phyloP scores from a whole-genome alignment of 768 basidiomycete genomes.

The Mycena pura region DNA sequence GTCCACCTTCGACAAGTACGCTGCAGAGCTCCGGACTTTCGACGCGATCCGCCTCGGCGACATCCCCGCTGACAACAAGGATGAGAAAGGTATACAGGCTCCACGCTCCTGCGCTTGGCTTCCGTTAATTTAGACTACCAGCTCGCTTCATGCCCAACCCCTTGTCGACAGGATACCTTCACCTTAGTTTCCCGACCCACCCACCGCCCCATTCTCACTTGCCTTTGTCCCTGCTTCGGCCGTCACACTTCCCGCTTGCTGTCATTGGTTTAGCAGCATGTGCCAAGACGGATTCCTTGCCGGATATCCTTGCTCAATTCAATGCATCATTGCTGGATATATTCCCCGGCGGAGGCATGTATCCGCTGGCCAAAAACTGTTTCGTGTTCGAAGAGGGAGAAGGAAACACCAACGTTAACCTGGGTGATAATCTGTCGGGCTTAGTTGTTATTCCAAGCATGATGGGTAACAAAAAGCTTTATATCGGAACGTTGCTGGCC shows the following conservation, averaged over 20 bases:
- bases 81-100: constrained; percentile 67
- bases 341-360: constrained; percentile 70
- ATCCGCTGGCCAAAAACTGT: constrained; percentile 81
- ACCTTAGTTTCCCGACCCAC: constrained; percentile 79
- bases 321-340: constrained; percentile 66
- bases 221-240: constrained; percentile 74
- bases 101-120: constrained; percentile 2
- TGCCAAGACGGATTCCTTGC: constrained; percentile 58
- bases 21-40: constrained; percentile 74
- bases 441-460: constrained; percentile 81
- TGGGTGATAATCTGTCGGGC: constrained; percentile 63
- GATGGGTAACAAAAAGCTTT: constrained; percentile 88
- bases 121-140: constrained; percentile 34
- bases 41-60: constrained; percentile 80
- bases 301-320: constrained; percentile 68
- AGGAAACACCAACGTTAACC: constrained; percentile 58
- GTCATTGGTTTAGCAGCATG: constrained; percentile 87
- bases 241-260: constrained; percentile 84
- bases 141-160: constrained; percentile 85
- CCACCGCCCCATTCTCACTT: constrained; percentile 73
- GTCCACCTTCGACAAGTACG: constrained; percentile 75
- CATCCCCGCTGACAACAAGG: constrained; percentile 80
- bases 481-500: constrained; percentile 87
- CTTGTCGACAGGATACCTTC: constrained; percentile 79
- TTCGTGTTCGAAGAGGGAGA: constrained; percentile 87